Base-by-base conservation (phyloP, 768 basidiomycete species). In the Sarcomyxa edulis region DNA sequence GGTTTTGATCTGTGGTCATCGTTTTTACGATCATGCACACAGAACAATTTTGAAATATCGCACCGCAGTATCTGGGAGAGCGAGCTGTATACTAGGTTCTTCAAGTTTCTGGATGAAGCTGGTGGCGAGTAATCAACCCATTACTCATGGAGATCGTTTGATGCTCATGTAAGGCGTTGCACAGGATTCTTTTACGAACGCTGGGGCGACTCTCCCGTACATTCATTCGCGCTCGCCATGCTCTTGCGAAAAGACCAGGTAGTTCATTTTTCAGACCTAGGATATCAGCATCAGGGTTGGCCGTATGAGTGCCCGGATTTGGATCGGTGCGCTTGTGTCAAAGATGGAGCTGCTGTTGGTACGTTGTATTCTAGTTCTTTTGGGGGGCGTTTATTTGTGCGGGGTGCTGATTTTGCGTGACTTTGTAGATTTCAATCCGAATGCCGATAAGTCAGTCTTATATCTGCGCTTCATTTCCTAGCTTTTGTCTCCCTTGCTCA, bases 31-130 rank as follows among this genome's bases (percentile, higher is more conserved):
- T 32, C 38, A 5, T 11, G 15, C 9, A 24, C 29, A 10, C 24
- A 59, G 57, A 55, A 59, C 35, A 59, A 59, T 35, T 56, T 59
- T 16, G 57, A 59, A 39, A 59, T 59, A 8, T 59, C 57, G 0
- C 57, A 59, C 41, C 46, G 51, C 7, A 53, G 50, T 18, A 43
- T 59, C 27, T 59, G 57, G 57, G 49, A 55, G 22, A 45, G 43
- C 31, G 37, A 45, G 20, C 11, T 55, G 8, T 59, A 59, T 32
- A 53, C 47, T 5, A 40, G 45, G 11, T 45, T 59, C 19, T 59
- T 59, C 27, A 45, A 55, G 12, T 48, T 42, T 30, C 44, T 59
- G 5, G 57, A 59, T 30, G 28, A 39, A 18, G 46, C 50, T n/a
- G 54, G 56, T 30, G 55, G 54, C 47, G 21, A 20, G 45, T 45